phyloP scores from a whole-genome alignment of 257 asterid genomes.

The Prunella vulgaris region DNA sequence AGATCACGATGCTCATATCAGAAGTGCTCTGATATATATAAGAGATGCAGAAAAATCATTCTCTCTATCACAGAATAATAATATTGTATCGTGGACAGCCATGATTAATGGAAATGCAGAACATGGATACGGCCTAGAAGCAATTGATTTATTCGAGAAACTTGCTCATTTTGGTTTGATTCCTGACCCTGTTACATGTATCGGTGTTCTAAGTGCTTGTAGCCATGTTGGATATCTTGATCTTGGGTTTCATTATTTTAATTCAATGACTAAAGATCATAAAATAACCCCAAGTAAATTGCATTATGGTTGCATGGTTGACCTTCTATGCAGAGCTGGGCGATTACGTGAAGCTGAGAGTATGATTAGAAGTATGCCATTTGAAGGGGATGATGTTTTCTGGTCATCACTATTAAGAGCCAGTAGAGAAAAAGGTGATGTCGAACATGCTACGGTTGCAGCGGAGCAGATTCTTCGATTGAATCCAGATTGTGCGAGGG shows the following conservation, averaged over 20 bases:
- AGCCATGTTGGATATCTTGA: conserved; percentile 75
- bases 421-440: conserved; percentile 65
- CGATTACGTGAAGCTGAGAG: conserved; percentile 62
- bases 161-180: conserved; percentile 40
- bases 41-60: conserved; percentile 52
- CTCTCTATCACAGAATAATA: conserved; percentile 38
- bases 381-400: conserved; percentile 65
- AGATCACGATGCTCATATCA: conserved; percentile 46
- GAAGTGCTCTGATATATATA: conserved; percentile 62
- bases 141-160: conserved; percentile 67
- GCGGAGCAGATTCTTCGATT: conserved; percentile 56
- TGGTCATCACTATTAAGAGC: conserved; percentile 85
- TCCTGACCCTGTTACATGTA: conserved; percentile 74
- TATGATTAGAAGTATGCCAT: conserved; percentile 77
- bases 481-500: conserved; percentile 79
- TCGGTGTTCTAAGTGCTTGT: conserved; percentile 88
- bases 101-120: conserved; percentile 92
- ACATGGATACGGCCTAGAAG: conserved; percentile 76
- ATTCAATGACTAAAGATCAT: conserved; percentile 51
- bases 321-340: conserved; percentile 89
- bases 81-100: conserved; percentile 83
- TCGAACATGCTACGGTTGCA: conserved; percentile 64
- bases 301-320: conserved; percentile 93
- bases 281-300: conserved; percentile 57
- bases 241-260: conserved; percentile 66